Conservation (phyloP, 169 alveolate genomes). For the Plasmodium ovale region DNA sequence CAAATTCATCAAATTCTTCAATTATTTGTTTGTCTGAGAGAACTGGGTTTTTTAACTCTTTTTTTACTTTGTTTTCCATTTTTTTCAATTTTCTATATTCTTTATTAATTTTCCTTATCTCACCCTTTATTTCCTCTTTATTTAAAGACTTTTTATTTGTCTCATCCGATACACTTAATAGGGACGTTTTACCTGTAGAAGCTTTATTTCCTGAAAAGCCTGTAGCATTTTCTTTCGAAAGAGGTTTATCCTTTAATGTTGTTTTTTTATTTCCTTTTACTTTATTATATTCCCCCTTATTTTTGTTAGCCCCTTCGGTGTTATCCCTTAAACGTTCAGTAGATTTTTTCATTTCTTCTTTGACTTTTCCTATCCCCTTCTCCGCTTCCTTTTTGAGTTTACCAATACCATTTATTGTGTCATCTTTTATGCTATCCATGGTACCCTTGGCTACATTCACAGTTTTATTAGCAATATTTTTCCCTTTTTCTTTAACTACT, state of each 20-base stretch:
- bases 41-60: constrained; percentile 40
- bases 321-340: background rate
- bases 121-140: constrained; percentile 39
- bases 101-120: constrained; percentile 63
- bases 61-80: constrained; percentile 62
- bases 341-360: constrained; percentile 8
- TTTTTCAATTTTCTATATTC: constrained; percentile 55
- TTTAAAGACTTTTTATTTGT: constrained; percentile 20
- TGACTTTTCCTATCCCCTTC: constrained; percentile 3
- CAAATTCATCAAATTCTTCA: constrained; percentile 64
- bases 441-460: background rate
- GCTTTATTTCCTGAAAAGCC: constrained; percentile 8
- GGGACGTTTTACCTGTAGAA: background rate
- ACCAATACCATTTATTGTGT: background rate
- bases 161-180: constrained; percentile 42
- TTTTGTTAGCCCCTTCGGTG: background rate
- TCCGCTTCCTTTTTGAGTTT: constrained; percentile 2
- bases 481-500: background rate
- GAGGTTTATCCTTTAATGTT: background rate
- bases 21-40: constrained; percentile 65
- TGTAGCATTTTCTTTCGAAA: constrained; percentile 11
- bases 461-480: constrained; percentile 7
- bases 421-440: background rate
- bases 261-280: background rate
- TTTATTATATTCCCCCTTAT: constrained; percentile 4